These are phyloP conservation scores for Symbiotaphrina buchneri DNA, from an alignment of 495 filamentous ascomycete species.

Conservation along the genomic window DNA sequence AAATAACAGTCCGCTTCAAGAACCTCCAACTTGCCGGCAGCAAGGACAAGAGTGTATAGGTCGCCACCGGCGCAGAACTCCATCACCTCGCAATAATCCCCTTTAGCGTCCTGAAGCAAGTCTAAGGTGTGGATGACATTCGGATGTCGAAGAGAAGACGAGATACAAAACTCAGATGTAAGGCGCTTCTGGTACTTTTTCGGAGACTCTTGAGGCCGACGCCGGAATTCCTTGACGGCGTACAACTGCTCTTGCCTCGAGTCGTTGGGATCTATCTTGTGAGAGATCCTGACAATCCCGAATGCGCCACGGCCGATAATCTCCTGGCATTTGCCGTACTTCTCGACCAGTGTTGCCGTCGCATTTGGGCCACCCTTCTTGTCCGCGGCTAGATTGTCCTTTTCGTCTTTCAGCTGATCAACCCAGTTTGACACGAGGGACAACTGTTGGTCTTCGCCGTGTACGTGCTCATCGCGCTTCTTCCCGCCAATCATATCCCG, in stretches of 20 bases:
- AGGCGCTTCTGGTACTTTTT: conserved; percentile 97
- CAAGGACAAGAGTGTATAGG: conserved; percentile 82
- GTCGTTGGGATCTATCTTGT: conserved; percentile 72
- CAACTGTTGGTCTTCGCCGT: conserved; percentile 51
- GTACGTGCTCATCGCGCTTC: conserved; percentile 42
- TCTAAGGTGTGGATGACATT: conserved; percentile 98
- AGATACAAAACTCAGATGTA: conserved; percentile 98
- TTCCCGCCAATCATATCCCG: conserved; percentile 58
- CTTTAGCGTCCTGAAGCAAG: conserved; percentile 84
- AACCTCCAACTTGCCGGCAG: conserved; percentile 83
- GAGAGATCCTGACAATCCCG: conserved; percentile 93
- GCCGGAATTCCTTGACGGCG: conserved; percentile 94
- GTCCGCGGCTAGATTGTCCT: conserved; percentile 50
- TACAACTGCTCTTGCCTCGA: conserved; percentile 73
- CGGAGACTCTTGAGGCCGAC: conserved; percentile 74
- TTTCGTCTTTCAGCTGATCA: conserved; percentile 76
- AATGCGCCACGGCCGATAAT: conserved; percentile 95
- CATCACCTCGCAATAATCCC: conserved; percentile 99
- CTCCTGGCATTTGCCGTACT: conserved; percentile 98
- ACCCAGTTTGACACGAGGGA: conserved; percentile 93
- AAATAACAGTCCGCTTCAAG: conserved; percentile 94
- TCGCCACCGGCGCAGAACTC: conserved; percentile 96
- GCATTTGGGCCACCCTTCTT: conserved; percentile 58
- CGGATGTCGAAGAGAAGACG: conserved; percentile 83
- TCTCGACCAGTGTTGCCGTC: conserved; percentile 71